Evolutionary conservation across 257 asterid species (phyloP).

Genomic region (Mentha longifolia): DNA sequence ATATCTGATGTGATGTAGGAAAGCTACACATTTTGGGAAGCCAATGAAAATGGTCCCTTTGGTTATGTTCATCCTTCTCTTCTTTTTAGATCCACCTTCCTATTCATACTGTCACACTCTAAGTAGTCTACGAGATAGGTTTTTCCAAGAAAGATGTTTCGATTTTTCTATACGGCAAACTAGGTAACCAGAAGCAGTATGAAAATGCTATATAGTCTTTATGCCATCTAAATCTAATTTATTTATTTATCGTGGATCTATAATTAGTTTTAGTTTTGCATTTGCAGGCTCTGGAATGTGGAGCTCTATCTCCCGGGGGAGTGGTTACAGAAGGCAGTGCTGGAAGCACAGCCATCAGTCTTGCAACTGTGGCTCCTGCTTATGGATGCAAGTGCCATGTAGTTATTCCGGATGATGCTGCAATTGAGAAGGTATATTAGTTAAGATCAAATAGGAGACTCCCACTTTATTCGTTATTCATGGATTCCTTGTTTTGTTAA

Average conservation of each 20-base stretch:
- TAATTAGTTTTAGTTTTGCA: constrained; percentile 4
- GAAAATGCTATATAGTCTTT: not conserved
- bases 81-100: too few relatives aligned
- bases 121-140: too few relatives aligned
- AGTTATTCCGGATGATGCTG: constrained; percentile 96
- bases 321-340: constrained; percentile 97
- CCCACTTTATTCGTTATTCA: constrained; percentile 1
- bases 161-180: not conserved
- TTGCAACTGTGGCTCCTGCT: constrained; percentile 95
- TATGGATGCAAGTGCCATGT: constrained; percentile 96
- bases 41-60: too few relatives aligned
- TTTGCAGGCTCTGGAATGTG: constrained; percentile 79
- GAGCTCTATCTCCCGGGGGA: constrained; percentile 81
- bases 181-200: constrained; percentile 2
- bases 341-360: constrained; percentile 97
- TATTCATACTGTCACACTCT: too few relatives aligned
- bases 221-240: not conserved
- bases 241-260: not conserved
- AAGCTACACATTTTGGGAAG: too few relatives aligned
- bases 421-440: constrained; percentile 77
- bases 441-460: not conserved
- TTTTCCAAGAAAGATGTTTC: not conserved
- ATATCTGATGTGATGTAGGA: too few relatives aligned
- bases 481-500: not conserved
- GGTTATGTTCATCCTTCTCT: too few relatives aligned